Evolutionary conservation across 495 filamentous ascomycete genomes (phyloP).

Genomic region (Penicillium taxi): DNA sequence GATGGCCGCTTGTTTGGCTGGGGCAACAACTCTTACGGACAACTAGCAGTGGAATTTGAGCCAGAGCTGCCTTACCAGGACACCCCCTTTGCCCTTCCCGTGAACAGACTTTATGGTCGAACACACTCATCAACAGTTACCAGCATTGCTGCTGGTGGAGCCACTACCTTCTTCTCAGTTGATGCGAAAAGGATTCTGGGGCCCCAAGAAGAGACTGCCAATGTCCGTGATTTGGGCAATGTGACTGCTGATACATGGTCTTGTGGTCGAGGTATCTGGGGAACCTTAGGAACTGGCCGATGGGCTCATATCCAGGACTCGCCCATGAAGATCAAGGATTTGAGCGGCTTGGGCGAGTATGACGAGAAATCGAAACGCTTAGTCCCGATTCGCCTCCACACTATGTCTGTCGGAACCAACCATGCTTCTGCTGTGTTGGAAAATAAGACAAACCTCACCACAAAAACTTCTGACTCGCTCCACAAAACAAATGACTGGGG

Average conservation of each 20-base stretch:
- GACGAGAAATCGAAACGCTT: constrained; percentile 60
- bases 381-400: constrained; percentile 67
- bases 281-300: constrained; percentile 72
- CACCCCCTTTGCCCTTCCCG: constrained; percentile 57
- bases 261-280: constrained; percentile 77
- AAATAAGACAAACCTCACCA: constrained; percentile 58
- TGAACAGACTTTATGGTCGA: constrained; percentile 62
- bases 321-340: constrained; percentile 72
- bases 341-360: constrained; percentile 78
- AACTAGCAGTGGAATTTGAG: constrained; percentile 68
- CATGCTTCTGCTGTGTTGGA: constrained; percentile 75
- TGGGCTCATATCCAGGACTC: constrained; percentile 82
- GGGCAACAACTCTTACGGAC: constrained; percentile 82
- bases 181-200: constrained; percentile 57
- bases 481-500: constrained; percentile 62
- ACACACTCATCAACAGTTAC: constrained; percentile 56
- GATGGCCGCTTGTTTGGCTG: constrained; percentile 77
- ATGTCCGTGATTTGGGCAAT: constrained; percentile 39
- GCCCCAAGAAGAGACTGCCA: constrained; percentile 34
- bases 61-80: constrained; percentile 55
- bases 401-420: constrained; percentile 64
- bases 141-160: constrained; percentile 72
- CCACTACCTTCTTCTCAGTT: constrained; percentile 77
- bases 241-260: constrained; percentile 72
- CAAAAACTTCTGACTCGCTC: constrained; percentile 37